phyloP scores from a whole-genome alignment of 257 asterid species.

The Solanum sejunctum region DNA sequence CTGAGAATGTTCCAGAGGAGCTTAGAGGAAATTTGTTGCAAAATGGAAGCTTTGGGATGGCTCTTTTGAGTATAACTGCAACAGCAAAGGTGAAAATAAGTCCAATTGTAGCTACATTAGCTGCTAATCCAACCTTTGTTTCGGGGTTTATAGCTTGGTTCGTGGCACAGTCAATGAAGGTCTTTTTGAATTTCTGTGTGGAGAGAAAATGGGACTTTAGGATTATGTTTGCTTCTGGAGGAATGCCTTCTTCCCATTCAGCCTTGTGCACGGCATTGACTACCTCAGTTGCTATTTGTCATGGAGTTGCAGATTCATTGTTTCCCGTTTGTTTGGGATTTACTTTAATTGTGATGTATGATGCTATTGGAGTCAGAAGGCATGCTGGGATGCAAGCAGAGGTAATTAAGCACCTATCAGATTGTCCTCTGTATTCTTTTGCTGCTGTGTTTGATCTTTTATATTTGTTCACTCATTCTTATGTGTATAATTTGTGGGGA shows the following conservation, averaged over 20 bases:
- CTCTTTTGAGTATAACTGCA: constrained; percentile 62
- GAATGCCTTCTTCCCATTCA: constrained; percentile 88
- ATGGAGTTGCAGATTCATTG: constrained; percentile 79
- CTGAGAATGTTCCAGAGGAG: constrained; percentile 11
- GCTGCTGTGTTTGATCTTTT: background rate
- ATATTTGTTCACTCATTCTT: background rate
- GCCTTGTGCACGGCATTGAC: constrained; percentile 88
- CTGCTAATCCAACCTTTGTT: constrained; percentile 74
- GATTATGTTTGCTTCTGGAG: constrained; percentile 74
- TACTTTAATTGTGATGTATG: constrained; percentile 86
- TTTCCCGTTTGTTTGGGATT: constrained; percentile 87
- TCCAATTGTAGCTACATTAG: constrained; percentile 64
- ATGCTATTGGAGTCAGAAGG: constrained; percentile 80
- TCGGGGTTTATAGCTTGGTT: constrained; percentile 68
- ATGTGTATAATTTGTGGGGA: background rate
- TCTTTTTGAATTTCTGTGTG: constrained; percentile 64
- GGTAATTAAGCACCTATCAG: constrained; percentile 17
- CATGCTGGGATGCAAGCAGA: constrained; percentile 95
- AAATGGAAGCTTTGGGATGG: constrained; percentile 54
- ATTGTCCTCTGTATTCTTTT: background rate
- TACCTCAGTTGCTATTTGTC: constrained; percentile 76
- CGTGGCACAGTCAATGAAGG: constrained; percentile 60
- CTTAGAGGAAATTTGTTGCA: constrained; percentile 14
- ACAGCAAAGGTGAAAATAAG: constrained; percentile 78
- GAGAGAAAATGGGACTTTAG: constrained; percentile 81